These are phyloP conservation scores for Protomyces lactucae-debilis DNA, from an alignment of 1,139 yeast species.

Conservation along the genomic window DNA sequence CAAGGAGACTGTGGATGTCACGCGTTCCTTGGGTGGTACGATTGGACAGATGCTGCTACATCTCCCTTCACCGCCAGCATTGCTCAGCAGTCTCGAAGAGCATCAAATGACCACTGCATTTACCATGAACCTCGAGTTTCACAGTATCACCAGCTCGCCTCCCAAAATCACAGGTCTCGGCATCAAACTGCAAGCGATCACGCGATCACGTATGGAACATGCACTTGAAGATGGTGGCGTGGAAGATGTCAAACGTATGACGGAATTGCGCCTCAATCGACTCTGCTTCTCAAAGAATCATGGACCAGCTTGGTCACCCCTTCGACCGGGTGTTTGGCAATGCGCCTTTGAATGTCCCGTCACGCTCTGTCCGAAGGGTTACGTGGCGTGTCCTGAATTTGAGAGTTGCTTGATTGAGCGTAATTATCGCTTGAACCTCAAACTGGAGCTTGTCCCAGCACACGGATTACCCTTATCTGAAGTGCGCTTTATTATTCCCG, in stretches of 20 bases:
- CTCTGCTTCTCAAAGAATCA: conserved; percentile 1
- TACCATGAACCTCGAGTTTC: conserved; percentile 11
- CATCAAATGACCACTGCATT: conserved; percentile 17
- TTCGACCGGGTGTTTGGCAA: conserved; percentile 21
- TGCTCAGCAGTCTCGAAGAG: conserved; percentile 23
- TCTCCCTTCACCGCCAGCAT: conserved; percentile 13
- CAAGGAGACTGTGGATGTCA: conserved; percentile 8
- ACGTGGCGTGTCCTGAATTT: conserved; percentile 23
- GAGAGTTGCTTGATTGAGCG: conserved; percentile 23
- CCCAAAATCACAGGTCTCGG: conserved; percentile 20
- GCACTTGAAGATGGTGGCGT: conserved; percentile 3
- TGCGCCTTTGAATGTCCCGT: conserved; percentile 15
- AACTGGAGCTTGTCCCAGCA: conserved; percentile 12
- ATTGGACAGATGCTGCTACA: conserved; percentile 2
- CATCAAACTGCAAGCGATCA: conserved; percentile 15
- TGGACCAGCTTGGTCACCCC: conserved; percentile 17
- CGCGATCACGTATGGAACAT: conserved; percentile 21
- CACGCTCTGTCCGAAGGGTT: conserved; percentile 23
- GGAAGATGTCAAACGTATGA: conserved; percentile 12
- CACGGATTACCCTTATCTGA: conserved; percentile 6
- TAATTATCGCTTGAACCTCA: conserved; percentile 8
- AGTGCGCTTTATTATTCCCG: conserved; percentile 13
- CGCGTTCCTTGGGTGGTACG: conserved; percentile 20
- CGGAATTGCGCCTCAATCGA: conserved; percentile 15
- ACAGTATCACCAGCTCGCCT: conserved; percentile 20